Conservation (phyloP, 352 stramenopile genomes). For the Plasmopara viticola region DNA sequence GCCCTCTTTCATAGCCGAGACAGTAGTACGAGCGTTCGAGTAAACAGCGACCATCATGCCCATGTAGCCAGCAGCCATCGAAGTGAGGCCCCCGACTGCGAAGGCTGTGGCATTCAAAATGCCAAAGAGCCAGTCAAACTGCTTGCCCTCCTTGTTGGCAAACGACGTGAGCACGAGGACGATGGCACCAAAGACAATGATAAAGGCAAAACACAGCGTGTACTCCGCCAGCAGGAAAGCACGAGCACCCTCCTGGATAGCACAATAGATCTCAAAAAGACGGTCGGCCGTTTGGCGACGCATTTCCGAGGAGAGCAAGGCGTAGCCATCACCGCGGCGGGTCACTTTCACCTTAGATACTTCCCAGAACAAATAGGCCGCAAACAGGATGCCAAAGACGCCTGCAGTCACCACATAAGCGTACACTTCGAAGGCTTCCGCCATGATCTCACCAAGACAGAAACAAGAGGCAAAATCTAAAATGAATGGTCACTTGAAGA, state of each 20-base stretch:
- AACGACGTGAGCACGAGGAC: conserved; percentile 91
- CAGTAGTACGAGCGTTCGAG: conserved; percentile 97
- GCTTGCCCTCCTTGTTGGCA: conserved; percentile 78
- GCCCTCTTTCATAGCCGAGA: conserved; percentile 93
- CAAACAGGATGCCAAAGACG: conserved; percentile 80
- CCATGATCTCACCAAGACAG: conserved; percentile 30
- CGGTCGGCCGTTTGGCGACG: conserved; percentile 79
- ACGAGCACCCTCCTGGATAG: conserved; percentile 97
- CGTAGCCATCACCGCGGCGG: conserved; percentile 75
- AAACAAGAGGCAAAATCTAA: conserved; percentile 58
- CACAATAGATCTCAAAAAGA: conserved; percentile 90
- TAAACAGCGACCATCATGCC: conserved; percentile 99
- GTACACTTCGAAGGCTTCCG: conserved; percentile 51
- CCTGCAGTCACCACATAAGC: conserved; percentile 51
- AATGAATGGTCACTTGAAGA: conserved; percentile 31
- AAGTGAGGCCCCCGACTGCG: conserved; percentile 96
- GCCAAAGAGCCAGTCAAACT: conserved; percentile 87
- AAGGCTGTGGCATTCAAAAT: conserved; percentile 95
- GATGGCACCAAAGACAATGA: conserved; percentile 81
- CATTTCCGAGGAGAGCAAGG: conserved; percentile 63
- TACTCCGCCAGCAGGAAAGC: conserved; percentile 98
- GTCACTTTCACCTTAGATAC: conserved; percentile 87
- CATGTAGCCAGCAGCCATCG: conserved; percentile 96
- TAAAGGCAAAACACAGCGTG: conserved; percentile 96
- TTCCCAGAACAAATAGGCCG: conserved; percentile 82